Evolutionary conservation across 1,284 basidiomycete species (phyloP), one percentile per base, ranked within the genome.

Genomic region (Puccinia novopanici): DNA sequence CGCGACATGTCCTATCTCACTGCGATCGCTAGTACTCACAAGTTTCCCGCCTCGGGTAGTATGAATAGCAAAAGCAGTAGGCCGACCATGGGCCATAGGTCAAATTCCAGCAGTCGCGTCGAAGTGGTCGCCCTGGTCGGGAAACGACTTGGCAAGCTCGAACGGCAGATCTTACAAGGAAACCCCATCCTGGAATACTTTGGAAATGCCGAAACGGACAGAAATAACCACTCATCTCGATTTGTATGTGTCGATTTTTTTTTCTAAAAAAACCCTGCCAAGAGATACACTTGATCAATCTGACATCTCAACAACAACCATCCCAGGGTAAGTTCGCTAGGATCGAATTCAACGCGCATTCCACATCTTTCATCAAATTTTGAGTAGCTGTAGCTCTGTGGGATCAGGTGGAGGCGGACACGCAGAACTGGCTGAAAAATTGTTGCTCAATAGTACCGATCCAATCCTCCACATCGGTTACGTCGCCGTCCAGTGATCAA

Each of bases 1-100:
- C 98, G 98, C 85, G 96, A 99, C 84, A 99, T 99, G 81, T 97
- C 99, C 86, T 99, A 99, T 86, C 91, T 99, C 48, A 96, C 97
- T 0, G 94, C 97, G 13, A 98, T 98, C 83, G 97, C 97, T 3
- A 91, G 93, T 22, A 92, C 94, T 85, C 88, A 89, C 4, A 90
- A 92, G 83, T 87, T 87, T 24, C 88, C 89, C n/a, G 82, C 87
- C 30, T 87, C 89, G 1, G 78, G 78, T 34, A 80, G 78, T 55
- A 59, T 67, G 34, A 63, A 75, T 42, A 75, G 72, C 61, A 24
- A 85, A 63, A 63, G 83, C 82, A 85, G n/a, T 84, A 85, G 84
- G 86, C 86, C 76, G 85, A 86, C 42, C 85, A 85, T 82, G 84
- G 19, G 84, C 84, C 40, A 37, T 27, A 59, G 59, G 10, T 65